Percentiles rank a stretch among this genome's conserved stretches.
Evolutionary conservation across 768 basidiomycete genomes (phyloP).

Genomic region (Boletus rubropictus): DNA sequence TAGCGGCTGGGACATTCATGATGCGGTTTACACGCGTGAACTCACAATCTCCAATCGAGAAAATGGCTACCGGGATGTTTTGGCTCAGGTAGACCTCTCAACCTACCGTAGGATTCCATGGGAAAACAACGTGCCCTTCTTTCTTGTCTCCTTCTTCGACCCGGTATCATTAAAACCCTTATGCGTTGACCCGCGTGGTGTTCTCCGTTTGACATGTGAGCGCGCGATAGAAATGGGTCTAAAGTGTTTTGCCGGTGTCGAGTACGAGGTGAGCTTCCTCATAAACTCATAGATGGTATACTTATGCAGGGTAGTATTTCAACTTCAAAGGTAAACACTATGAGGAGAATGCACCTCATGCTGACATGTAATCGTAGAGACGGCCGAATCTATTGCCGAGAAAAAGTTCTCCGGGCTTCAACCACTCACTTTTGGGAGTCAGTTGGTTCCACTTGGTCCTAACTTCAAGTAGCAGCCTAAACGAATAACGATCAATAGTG

Average conservation of each 20-base stretch:
- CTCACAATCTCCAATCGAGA: constrained; percentile 84
- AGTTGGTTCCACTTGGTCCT: constrained; percentile 27
- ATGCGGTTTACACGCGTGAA: constrained; percentile 76
- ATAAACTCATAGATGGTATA: neutral
- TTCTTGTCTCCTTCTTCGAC: constrained; percentile 85
- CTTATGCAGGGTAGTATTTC: constrained; percentile 55
- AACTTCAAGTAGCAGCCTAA: neutral
- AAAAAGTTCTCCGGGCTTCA: constrained; percentile 74
- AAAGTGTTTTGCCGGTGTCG: constrained; percentile 77
- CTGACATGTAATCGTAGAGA: constrained; percentile 49
- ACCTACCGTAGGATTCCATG: constrained; percentile 87
- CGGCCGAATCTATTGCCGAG: constrained; percentile 62
- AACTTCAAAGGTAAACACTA: constrained; percentile 73
- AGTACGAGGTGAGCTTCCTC: constrained; percentile 70
- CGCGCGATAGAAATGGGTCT: constrained; percentile 44
- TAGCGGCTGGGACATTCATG: constrained; percentile 93
- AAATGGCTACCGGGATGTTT: constrained; percentile 89
- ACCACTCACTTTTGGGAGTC: constrained; percentile 90
- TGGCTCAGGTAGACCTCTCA: constrained; percentile 81
- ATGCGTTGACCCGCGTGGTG: constrained; percentile 80
- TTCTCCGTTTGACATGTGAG: constrained; percentile 55
- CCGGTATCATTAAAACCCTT: constrained; percentile 78
- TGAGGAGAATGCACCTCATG: neutral
- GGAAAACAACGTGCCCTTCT: constrained; percentile 90
- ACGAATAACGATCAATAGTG: constrained; percentile 45